Evolutionary conservation across 352 stramenopile genomes (phyloP), one percentile per base, ranked within the genome.

Genomic region (Chrysophaeum taylorii): DNA sequence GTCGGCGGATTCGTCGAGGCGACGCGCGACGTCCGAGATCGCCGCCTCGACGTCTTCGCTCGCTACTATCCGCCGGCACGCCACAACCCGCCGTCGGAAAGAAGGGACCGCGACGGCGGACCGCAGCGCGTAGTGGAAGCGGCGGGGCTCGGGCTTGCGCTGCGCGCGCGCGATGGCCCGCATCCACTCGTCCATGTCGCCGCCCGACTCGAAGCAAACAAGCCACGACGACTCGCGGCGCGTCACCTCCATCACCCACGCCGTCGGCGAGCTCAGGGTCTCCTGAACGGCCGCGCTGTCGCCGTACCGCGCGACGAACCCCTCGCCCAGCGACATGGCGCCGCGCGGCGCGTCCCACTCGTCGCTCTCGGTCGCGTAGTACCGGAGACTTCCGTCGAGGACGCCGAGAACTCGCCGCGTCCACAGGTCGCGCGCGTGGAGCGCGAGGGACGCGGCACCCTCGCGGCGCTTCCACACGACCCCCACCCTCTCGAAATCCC

Each of bases 201-300:
- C 15, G 57, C 57, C 33, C 57, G 33, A 66, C 33, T 66, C 57
- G 57, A 66, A 66, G 33, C 33, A 41, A 25, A 66, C 9, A 36
- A 31, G 9, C 57, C 57, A 66, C 5, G 15, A 31, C 14, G 9
- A 2, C 12, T 33, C 27, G 7, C 14, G 7, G 25, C 25, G n/a
- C 15, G 15, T 15, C 14, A 66, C 57, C 31, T 45, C 36, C 16
- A 66, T 9, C 14, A 45, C 21, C 33, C 45, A 36, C 12, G 2
- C 33, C 57, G 57, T 66, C 57, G 57, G 57, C 57, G 57, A 9
- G 14, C 35, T 36, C 18, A 4, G 33, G 16, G 57, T 5, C 50
- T 9, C 15, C 50, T 35, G 7, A 7, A 12, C 7, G 14, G 2
- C 2, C 25, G 50, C 57, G 5, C 7, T 21, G 5, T 38, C n/a